Conservation (phyloP, 2,329 filamentous ascomycete species). For the Blastomyces silverae region DNA sequence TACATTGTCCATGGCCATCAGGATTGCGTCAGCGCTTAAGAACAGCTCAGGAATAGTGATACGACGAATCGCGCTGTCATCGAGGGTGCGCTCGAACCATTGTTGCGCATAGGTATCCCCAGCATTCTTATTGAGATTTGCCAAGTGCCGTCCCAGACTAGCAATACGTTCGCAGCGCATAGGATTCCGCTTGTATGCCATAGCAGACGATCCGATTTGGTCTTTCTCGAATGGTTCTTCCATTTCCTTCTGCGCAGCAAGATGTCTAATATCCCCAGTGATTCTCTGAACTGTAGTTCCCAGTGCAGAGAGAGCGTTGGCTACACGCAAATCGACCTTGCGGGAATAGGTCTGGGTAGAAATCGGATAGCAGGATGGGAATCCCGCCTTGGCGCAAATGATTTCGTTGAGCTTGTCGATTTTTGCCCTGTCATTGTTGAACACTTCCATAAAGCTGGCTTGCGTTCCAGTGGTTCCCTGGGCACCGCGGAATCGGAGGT, state of each 20-base stretch:
- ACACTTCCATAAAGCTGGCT: constrained; percentile 68
- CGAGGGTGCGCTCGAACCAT: constrained; percentile 71
- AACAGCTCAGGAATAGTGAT: constrained; percentile 60
- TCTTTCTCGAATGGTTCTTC: constrained; percentile 77
- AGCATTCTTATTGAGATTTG: constrained; percentile 50
- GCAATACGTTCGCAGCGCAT: constrained; percentile 51
- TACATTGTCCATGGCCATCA: constrained; percentile 62
- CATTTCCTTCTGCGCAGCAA: constrained; percentile 71
- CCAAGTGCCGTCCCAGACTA: constrained; percentile 51
- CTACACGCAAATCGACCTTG: constrained; percentile 74
- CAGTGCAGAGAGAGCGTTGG: constrained; percentile 71
- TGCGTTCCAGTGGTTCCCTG: constrained; percentile 70
- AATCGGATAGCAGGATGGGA: constrained; percentile 55
- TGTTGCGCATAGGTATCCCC: constrained; percentile 63
- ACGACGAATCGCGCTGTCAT: constrained; percentile 47
- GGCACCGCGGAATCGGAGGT: constrained; percentile 65
- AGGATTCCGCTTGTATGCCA: constrained; percentile 60
- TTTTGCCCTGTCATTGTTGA: constrained; percentile 54
- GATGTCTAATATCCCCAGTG: constrained; percentile 64
- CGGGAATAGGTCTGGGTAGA: constrained; percentile 70
- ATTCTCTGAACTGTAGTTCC: constrained; percentile 72
- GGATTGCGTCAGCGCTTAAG: constrained; percentile 61
- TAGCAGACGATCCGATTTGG: constrained; percentile 64
- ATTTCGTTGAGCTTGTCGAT: constrained; percentile 58
- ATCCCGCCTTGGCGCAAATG: constrained; percentile 60